Base-by-base conservation (phyloP, 2,329 filamentous ascomycete genomes). In the Scytalidium sp. region DNA sequence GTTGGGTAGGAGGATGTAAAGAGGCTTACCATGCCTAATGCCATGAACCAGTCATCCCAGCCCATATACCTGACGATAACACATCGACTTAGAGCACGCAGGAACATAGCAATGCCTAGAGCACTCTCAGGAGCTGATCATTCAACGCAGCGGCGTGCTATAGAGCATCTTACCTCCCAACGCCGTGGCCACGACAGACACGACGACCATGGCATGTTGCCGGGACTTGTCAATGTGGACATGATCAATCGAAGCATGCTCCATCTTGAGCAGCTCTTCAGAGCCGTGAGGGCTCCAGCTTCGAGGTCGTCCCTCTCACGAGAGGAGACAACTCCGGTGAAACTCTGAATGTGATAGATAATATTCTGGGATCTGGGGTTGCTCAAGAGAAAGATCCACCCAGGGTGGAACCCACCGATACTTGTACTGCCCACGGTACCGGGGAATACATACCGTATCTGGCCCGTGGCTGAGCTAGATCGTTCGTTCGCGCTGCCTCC, bases 21-120 rank as follows among this genome's bases (percentile, higher is more conserved):
- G 17, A 9, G n/a, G 22, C 15, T 27, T 50, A 54, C 54, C 45
- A 50, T 44, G 41, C 47, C 54, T 44, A 27, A 29, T 13, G 50
- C 5, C 50, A 56, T 56, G 10, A 50, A 23, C 40, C 47, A 49
- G 21, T 56, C 52, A 29, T 56, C 54, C 15, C 36, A 15, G 3
- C 50, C 54, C 7, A 56, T 32, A 19, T 41, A 49, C 19, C 50
- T 15, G 3, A 46, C 23, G 10, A 54, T 32, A 4, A 54, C 11
- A 23, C 39, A 50, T 50, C 54, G 47, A 19, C 47, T 45, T 4
- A 51, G 46, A 4, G 54, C 25, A 22, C 52, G 45, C 17, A 54
- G 42, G 13, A 49, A 13, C 8, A 54, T 13, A 36, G 54, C 43
- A 36, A 51, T 20, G 25, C 21, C 54, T 56, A 42, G n/a, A 6